These are phyloP conservation scores for Annulohypoxylon truncatum DNA, from an alignment of 2,329 filamentous ascomycete species.

Conservation along the genomic window DNA sequence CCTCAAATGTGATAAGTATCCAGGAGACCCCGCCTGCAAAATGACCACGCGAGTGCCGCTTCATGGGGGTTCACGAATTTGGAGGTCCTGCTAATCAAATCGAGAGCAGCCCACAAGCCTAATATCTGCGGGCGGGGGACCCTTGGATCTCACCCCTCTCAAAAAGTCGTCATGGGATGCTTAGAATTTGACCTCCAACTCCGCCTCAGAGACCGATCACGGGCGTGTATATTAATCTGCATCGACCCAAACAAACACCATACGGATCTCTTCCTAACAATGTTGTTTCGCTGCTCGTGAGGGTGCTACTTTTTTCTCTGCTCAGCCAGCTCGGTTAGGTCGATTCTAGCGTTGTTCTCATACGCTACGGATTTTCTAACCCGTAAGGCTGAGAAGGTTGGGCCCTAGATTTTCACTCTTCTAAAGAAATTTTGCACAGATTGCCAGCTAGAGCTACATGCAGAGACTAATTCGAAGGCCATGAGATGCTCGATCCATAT, in stretches of 20 bases:
- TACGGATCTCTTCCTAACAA: not conserved
- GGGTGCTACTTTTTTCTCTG: not conserved
- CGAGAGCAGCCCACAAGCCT: constrained; percentile 11
- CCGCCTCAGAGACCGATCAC: constrained; percentile 5
- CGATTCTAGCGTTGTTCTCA: constrained; percentile 10
- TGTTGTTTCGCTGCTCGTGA: not conserved
- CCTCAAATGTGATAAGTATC: constrained; percentile 24
- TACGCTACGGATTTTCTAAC: constrained; percentile 11
- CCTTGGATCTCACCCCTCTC: constrained; percentile 1
- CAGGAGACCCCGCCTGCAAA: constrained; percentile 16
- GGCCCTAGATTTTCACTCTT: constrained; percentile 24
- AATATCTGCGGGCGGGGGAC: constrained; percentile 19
- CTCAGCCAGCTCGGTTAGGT: constrained; percentile 1
- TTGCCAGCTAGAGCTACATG: not conserved
- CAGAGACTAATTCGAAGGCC: constrained; percentile 13
- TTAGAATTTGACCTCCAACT: constrained; percentile 9
- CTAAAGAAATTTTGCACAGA: constrained; percentile 8
- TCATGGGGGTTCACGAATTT: constrained; percentile 16
- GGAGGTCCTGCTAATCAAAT: constrained; percentile 22
- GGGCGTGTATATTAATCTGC: not conserved
- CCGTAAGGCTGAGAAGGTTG: constrained; percentile 28
- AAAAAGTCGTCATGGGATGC: not conserved
- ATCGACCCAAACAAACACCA: not conserved
- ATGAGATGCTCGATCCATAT: constrained; percentile 24
- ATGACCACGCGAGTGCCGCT: constrained; percentile 22